Conservation (phyloP, 306 rosid genomes). For the Pyrus bretschneideri region DNA sequence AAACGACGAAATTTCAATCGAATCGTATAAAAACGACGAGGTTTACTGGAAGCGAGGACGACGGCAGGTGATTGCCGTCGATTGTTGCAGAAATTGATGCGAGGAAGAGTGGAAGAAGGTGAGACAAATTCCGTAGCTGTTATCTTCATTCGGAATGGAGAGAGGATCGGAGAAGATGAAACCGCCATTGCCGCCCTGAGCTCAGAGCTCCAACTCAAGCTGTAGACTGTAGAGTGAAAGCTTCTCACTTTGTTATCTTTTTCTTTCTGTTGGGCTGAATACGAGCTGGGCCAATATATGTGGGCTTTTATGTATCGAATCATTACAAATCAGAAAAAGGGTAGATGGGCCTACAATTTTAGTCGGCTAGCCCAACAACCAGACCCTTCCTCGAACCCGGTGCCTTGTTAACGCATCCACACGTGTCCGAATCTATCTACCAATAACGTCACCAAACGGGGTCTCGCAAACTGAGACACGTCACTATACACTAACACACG, state of each 20-base stretch:
- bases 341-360: too few species aligned
- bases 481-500: neutral
- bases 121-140: conserved; percentile 17
- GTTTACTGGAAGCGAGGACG: conserved; percentile 43
- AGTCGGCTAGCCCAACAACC: too few species aligned
- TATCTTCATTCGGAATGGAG: conserved; percentile 30
- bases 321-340: too few species aligned
- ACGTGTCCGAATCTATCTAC: too few species aligned
- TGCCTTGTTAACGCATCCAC: too few species aligned
- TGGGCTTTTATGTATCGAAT: neutral
- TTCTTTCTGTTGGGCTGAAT: neutral
- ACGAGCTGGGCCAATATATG: neutral
- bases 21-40: neutral
- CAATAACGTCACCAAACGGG: too few species aligned
- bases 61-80: conserved; percentile 22
- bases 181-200: conserved; percentile 31
- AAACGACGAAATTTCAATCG: neutral
- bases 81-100: conserved; percentile 23
- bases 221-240: neutral
- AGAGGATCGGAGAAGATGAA: conserved; percentile 28
- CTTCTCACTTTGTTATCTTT: neutral
- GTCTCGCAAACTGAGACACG: neutral
- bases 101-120: conserved; percentile 19
- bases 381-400: too few species aligned
- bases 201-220: neutral